Conservation (phyloP, 2,329 filamentous ascomycete species). For the Alternaria tenuissima region DNA sequence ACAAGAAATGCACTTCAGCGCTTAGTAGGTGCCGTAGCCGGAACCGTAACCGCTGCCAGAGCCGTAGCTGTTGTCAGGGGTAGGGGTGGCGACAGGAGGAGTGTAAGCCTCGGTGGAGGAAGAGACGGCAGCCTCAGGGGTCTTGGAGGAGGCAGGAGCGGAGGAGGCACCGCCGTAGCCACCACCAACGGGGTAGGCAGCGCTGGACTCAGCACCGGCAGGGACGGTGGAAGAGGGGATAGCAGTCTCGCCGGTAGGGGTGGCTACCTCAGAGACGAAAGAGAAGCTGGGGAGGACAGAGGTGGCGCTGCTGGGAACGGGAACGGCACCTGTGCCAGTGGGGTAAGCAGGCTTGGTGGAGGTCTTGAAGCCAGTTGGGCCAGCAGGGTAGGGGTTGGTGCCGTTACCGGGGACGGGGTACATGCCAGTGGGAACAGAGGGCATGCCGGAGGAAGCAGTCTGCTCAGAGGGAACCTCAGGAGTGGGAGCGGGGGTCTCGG, state of each 20-base stretch:
- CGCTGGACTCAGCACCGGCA: constrained; percentile 23
- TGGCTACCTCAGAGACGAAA: constrained; percentile 35
- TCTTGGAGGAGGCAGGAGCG: constrained; percentile 18
- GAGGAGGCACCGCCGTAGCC: constrained; percentile 19
- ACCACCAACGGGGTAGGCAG: constrained; percentile 27
- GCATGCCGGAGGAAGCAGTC: constrained; percentile 17
- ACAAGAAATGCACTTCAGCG: constrained; percentile 14
- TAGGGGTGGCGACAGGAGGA: constrained; percentile 22
- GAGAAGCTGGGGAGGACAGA: constrained; percentile 34
- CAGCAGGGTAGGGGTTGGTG: constrained; percentile 34
- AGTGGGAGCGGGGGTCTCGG: constrained; percentile 13
- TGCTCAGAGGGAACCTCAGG: constrained; percentile 15
- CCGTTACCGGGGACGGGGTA: constrained; percentile 42
- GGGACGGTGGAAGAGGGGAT: constrained; percentile 22
- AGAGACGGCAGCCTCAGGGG: constrained; percentile 16
- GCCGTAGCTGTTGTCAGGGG: constrained; percentile 11
- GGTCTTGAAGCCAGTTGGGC: constrained; percentile 45
- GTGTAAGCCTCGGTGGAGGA: constrained; percentile 15
- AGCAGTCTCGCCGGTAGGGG: constrained; percentile 14
- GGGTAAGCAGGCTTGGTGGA: constrained; percentile 36
- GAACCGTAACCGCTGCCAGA: constrained; percentile 26
- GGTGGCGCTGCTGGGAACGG: constrained; percentile 26
- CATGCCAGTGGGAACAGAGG: constrained; percentile 28
- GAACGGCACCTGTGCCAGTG: constrained; percentile 26
- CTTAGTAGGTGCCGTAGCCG: constrained; percentile 38